Base-by-base conservation (phyloP, 192 early-diverging fungal species). In the Rhizoclosmatium sp. region DNA sequence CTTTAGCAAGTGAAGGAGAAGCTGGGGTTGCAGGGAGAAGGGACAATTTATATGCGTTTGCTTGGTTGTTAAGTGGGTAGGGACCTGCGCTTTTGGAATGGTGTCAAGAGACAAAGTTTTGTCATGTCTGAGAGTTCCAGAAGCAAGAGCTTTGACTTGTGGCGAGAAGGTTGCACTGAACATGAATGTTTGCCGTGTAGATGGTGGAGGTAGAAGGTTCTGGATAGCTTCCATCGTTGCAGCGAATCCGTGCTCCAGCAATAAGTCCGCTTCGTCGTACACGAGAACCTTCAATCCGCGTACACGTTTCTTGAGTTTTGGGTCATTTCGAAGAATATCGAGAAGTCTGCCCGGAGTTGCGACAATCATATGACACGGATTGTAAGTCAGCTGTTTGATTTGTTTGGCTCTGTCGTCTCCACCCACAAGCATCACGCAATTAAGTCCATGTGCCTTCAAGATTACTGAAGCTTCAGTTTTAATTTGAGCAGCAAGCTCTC, bases 341-440 rank as follows among this genome's bases (percentile, higher is more conserved):
- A 93, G 91, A 23, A 99, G 82, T 47, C 98, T 90, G 23, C 98
- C 98, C 44, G 98, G 98, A 1, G 98, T 99, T 62, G 91, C 92
- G 9, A 97, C 94, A 67, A 99, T 84, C 47, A 99, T 89, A 48
- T 94, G 94, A 45, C 21, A 23, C 5, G 61, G 61, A 21, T 5
- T 21, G 41, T 76, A 76, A 12, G 66, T 64, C 44, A 76, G 14
- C 40, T 66, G 65, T 62, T 76, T 76, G 93, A 78, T 51, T 23
- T 73, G 59, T 92, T 69, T 94, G 93, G 59, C 96, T 90, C 71
- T 93, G 74, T 84, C 89, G 90, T 83, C 96, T 89, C 82, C 98
- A 91, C 91, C 98, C 92, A 80, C 96, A 89, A 82, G 93, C 79
- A 48, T 92, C 90, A 5, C 93, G 91, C 85, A 93, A 79, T 91